phyloP scores from a whole-genome alignment of 192 early-diverging fungal genomes.

The Coemansia pectinata region DNA sequence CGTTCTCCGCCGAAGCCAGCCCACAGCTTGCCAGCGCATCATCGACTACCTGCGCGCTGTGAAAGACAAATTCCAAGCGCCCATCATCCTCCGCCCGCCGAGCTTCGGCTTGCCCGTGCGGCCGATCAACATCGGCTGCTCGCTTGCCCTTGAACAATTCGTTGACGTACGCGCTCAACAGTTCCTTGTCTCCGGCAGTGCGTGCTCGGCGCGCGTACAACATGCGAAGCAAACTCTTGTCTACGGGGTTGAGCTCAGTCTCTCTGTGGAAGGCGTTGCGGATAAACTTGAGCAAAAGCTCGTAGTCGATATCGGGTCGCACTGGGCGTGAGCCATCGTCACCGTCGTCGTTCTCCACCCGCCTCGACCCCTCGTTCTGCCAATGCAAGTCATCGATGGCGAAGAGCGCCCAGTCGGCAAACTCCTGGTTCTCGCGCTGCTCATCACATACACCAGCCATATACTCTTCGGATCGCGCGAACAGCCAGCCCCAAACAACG shows the following conservation, averaged over 20 bases:
- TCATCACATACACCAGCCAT: conserved; percentile 24
- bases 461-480: conserved; percentile 27
- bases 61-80: conserved; percentile 27
- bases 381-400: conserved; percentile 40
- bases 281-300: conserved; percentile 31
- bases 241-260: background rate
- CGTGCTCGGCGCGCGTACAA: background rate
- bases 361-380: conserved; percentile 43
- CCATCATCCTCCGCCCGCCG: background rate
- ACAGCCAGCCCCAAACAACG: conserved; percentile 35
- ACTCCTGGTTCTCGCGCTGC: conserved; percentile 44
- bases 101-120: no score
- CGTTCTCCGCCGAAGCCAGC: background rate
- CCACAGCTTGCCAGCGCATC: background rate
- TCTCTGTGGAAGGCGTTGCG: conserved; percentile 26
- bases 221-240: background rate
- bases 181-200: background rate
- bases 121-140: background rate
- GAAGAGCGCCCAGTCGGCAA: conserved; percentile 45
- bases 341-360: conserved; percentile 13
- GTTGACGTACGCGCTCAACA: background rate
- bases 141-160: background rate
- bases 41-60: conserved; percentile 6
- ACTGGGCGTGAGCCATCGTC: conserved; percentile 41
- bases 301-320: conserved; percentile 37